A percentile compares a stretch with the other conserved stretches of the same genome.
These are phyloP conservation scores for Phaeosphaeriaceae sp. DNA, from an alignment of 2,329 filamentous ascomycete species.

Conservation along the genomic window DNA sequence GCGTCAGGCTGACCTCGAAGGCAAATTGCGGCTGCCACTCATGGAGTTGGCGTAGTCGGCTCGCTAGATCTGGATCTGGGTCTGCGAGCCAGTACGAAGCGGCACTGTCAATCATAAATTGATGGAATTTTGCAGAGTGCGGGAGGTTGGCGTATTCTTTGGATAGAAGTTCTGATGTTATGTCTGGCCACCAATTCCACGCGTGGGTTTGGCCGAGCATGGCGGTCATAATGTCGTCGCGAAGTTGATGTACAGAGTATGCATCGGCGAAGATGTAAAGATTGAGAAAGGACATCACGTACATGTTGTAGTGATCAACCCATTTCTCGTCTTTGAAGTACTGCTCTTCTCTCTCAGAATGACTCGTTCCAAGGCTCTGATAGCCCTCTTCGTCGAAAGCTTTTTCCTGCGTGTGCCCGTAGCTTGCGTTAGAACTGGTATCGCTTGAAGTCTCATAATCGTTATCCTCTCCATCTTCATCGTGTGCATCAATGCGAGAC, in stretches of 20 bases:
- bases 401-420: not conserved
- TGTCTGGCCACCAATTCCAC: constrained; percentile 8
- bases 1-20: not conserved
- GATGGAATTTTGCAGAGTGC: not conserved
- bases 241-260: constrained; percentile 16
- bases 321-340: not conserved
- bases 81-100: not conserved
- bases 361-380: not conserved
- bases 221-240: constrained; percentile 16
- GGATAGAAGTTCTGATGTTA: not conserved
- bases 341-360: not conserved
- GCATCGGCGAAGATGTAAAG: constrained; percentile 23
- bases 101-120: not conserved
- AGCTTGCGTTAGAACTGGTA: not conserved
- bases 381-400: not conserved
- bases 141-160: constrained; percentile 10
- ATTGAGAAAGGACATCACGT: not conserved
- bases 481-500: not conserved
- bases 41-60: not conserved
- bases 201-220: constrained; percentile 7
- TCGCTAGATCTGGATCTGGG: not conserved
- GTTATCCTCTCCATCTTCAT: not conserved
- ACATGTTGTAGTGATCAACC: not conserved
- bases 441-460: not conserved
- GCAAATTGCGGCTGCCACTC: constrained; percentile 1